Evolutionary conservation across 495 filamentous ascomycete genomes (phyloP).

Genomic region (Lichina pygmaea): DNA sequence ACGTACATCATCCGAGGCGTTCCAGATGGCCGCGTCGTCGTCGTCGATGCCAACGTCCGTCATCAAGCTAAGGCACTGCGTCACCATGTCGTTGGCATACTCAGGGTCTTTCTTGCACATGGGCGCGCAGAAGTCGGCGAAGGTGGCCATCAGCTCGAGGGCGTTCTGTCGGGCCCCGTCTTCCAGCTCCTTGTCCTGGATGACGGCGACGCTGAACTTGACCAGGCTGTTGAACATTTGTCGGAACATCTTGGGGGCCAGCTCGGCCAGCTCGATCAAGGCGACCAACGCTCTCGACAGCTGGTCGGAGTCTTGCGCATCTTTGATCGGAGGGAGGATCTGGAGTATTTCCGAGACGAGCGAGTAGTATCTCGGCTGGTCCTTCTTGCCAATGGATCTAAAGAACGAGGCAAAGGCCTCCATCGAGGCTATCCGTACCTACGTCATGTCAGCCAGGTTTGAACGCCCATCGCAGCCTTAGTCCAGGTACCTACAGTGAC

Average conservation of each 20-base stretch:
- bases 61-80: conserved; percentile 94
- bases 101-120: conserved; percentile 84
- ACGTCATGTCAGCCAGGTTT: conserved; percentile 1
- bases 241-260: conserved; percentile 91
- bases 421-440: conserved; percentile 81
- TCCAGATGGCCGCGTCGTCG: conserved; percentile 87
- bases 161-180: conserved; percentile 84
- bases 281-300: conserved; percentile 71
- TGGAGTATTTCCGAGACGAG: conserved; percentile 77
- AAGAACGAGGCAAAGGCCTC: conserved; percentile 94
- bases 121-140: conserved; percentile 75
- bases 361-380: conserved; percentile 59
- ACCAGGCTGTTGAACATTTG: conserved; percentile 70
- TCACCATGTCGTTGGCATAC: conserved; percentile 91
- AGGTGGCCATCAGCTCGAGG: conserved; percentile 90
- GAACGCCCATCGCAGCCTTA: not conserved
- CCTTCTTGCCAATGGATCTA: conserved; percentile 62
- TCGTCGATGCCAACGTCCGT: conserved; percentile 94
- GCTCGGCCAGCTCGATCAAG: conserved; percentile 79
- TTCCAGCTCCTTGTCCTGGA: conserved; percentile 82
- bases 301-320: conserved; percentile 63
- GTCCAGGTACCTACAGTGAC: conserved; percentile 28
- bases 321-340: conserved; percentile 78
- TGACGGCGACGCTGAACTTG: conserved; percentile 68
- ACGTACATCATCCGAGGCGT: conserved; percentile 68